These are phyloP conservation scores for Grigorovia jiainica DNA, from an alignment of 805 yeast species.

Conservation along the genomic window DNA sequence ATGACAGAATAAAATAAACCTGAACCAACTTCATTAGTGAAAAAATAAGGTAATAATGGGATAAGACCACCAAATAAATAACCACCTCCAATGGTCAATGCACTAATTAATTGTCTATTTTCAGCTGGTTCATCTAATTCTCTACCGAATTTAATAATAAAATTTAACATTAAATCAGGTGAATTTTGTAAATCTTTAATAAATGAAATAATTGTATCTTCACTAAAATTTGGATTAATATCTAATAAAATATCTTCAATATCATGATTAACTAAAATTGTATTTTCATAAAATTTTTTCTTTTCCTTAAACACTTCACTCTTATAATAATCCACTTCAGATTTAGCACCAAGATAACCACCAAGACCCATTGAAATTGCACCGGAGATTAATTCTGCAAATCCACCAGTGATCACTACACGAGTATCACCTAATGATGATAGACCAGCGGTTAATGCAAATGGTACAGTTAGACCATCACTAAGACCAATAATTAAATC, in stretches of 20 bases:
- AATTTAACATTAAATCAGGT: conserved; percentile 75
- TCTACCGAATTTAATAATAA: conserved; percentile 77
- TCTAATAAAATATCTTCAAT: conserved; percentile 74
- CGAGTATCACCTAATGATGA: conserved; percentile 83
- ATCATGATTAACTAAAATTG: conserved; percentile 60
- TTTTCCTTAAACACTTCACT: conserved; percentile 67
- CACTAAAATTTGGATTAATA: conserved; percentile 47
- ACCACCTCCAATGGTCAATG: conserved; percentile 80
- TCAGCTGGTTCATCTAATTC: conserved; percentile 96
- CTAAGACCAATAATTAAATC: conserved; percentile 89
- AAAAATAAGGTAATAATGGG: conserved; percentile 87
- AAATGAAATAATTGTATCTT: conserved; percentile 63
- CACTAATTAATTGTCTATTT: conserved; percentile 80
- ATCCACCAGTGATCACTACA: conserved; percentile 93
- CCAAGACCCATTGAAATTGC: conserved; percentile 98
- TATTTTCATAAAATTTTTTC: conserved; percentile 53
- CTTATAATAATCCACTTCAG: conserved; percentile 68
- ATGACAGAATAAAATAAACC: conserved; percentile 69
- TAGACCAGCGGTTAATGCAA: conserved; percentile 94
- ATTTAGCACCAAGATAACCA: conserved; percentile 89
- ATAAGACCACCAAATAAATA: conserved; percentile 89
- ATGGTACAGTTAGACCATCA: conserved; percentile 97
- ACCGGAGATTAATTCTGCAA: conserved; percentile 94
- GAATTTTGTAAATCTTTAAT: conserved; percentile 68
- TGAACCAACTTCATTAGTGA: conserved; percentile 59